Evolutionary conservation across 2,329 filamentous ascomycete species (phyloP).

Genomic region (Xylaria sp.): DNA sequence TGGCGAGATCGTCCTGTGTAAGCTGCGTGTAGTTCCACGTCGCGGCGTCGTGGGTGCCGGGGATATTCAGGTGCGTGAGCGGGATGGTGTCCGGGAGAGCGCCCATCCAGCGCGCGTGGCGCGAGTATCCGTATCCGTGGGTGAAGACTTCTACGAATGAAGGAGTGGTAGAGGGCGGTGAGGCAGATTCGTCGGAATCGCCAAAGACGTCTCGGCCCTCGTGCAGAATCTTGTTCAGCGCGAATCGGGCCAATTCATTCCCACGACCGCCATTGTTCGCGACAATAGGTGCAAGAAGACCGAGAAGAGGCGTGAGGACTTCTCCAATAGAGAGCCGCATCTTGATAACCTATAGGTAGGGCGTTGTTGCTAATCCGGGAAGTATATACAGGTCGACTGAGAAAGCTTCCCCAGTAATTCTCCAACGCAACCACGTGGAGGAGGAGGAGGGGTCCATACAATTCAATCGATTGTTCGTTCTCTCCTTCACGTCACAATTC

Average conservation of each 20-base stretch:
- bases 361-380: not conserved
- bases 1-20: slow-evolving; percentile 53
- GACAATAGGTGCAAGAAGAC: not conserved
- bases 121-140: slow-evolving; percentile 5
- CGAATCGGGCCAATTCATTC: slow-evolving; percentile 47
- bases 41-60: slow-evolving; percentile 60
- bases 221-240: slow-evolving; percentile 54
- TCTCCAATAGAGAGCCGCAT: slow-evolving; percentile 13
- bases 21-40: slow-evolving; percentile 61
- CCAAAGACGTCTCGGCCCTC: slow-evolving; percentile 58
- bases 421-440: not conserved
- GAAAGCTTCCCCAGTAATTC: slow-evolving; percentile 6
- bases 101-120: slow-evolving; percentile 57
- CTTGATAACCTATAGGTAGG: slow-evolving; percentile 1
- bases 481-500: slow-evolving; percentile 1
- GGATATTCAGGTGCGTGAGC: slow-evolving; percentile 60
- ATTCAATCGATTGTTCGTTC: slow-evolving; percentile 1
- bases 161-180: not conserved
- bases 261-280: slow-evolving; percentile 1
- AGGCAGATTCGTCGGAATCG: slow-evolving; percentile 29
- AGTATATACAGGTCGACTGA: not conserved
- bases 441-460: slow-evolving; percentile 13
- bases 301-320: slow-evolving; percentile 2
- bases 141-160: not conserved
- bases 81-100: slow-evolving; percentile 53